Evolutionary conservation across 495 filamentous ascomycete genomes (phyloP), one percentile per base, ranked within the genome.

Genomic region (Xylaria castorea): DNA sequence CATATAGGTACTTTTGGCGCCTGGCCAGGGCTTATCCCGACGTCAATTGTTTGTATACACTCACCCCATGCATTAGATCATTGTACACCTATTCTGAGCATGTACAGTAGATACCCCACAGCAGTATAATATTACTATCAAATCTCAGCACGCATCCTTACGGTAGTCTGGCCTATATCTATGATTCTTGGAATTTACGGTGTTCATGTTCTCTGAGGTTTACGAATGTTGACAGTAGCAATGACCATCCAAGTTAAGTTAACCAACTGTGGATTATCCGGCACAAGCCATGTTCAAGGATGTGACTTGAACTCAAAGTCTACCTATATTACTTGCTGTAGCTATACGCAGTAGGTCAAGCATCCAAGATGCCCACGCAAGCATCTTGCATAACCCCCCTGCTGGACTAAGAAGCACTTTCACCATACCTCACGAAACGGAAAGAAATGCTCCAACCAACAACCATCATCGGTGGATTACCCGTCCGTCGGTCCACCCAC

Each of bases 401-500:
- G 61, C 61, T 44, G 9, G 61, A 42, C 61, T 64, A 18, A 27
- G 61, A 44, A 30, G 30, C 61, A 18, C 61, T 25, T 42, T 64
- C 36, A 14, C 38, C 5, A 64, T 25, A 27, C 14, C 38, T 64
- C 22, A 18, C 44, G 36, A 44, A 44, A 42, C 25, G 34, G 58
- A 61, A 22, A 27, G 12, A 64, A 25, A 18, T 64, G 61, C 61
- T 64, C 66, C 50, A 68, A 68, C 48, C n/a, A 68, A 68, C 48
- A 30, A n/a, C 34, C 34, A 68, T 34, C 14, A 27, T 55, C 50
- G 22, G 50, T 42, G 42, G 42, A 66, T 44, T 30, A 48, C 38
- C 63, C 75, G 73, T 71, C 75, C 66, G 75, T 74, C 70, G 77
- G 75, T 77, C 77, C 75, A 78, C 75, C 73, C 77, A 78, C 68